These are phyloP conservation scores for Leccinum pellstonianum DNA, from an alignment of 768 basidiomycete genomes.

Conservation along the genomic window DNA sequence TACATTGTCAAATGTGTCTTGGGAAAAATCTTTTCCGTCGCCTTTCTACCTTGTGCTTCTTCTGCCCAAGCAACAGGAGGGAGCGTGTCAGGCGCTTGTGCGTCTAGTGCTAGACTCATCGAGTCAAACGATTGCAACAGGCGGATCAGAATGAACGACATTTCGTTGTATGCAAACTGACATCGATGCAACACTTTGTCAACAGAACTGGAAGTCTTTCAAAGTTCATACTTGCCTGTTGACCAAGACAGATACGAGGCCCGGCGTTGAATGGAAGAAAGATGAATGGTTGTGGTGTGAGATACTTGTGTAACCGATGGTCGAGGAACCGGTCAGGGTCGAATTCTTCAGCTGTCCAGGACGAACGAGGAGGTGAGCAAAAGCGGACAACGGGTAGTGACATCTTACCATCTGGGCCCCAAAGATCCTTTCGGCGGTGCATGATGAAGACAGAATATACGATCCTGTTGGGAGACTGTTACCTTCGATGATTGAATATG, in stretches of 20 bases:
- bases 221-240: constrained; percentile 41
- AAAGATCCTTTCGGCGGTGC: constrained; percentile 64
- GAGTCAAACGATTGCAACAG: constrained; percentile 58
- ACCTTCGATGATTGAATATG: background rate
- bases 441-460: constrained; percentile 60
- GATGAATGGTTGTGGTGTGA: constrained; percentile 63
- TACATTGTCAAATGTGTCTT: constrained; percentile 59
- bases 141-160: constrained; percentile 63
- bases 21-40: constrained; percentile 48
- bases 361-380: background rate
- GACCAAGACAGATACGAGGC: constrained; percentile 59
- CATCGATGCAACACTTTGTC: background rate
- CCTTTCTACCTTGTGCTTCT: constrained; percentile 46
- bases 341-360: constrained; percentile 53
- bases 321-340: constrained; percentile 75
- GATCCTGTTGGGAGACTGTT: constrained; percentile 28
- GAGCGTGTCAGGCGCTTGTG: constrained; percentile 44
- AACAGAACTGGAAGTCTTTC: background rate
- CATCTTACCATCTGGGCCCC: constrained; percentile 66
- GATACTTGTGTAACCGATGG: constrained; percentile 57
- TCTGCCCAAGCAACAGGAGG: constrained; percentile 49
- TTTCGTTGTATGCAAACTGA: constrained; percentile 56
- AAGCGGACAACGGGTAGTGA: background rate
- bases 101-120: constrained; percentile 45
- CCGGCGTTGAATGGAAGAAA: constrained; percentile 65